Evolutionary conservation across 768 basidiomycete species (phyloP).

Genomic region (Xanthoconium stramineum): DNA sequence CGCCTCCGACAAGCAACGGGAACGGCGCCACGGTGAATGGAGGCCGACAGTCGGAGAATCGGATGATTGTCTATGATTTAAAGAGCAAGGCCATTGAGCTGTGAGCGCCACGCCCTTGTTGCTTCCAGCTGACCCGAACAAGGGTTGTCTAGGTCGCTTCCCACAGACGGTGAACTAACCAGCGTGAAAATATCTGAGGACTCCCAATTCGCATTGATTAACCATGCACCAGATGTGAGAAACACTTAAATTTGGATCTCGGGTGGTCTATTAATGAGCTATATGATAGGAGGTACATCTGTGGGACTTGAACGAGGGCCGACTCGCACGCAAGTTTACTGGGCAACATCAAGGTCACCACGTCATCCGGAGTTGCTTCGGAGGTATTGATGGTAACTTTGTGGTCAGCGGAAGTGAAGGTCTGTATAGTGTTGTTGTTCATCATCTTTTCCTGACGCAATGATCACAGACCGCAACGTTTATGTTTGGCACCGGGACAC

Average conservation of each 20-base stretch:
- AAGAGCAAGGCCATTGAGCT: slow-evolving; percentile 61
- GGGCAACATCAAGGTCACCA: slow-evolving; percentile 84
- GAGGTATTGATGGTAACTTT: slow-evolving; percentile 84
- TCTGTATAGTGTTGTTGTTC: slow-evolving; percentile 31
- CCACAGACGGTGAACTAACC: slow-evolving; percentile 76
- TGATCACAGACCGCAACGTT: slow-evolving; percentile 76
- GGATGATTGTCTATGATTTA: slow-evolving; percentile 77
- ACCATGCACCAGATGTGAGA: slow-evolving; percentile 82
- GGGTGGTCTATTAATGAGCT: slow-evolving; percentile 6
- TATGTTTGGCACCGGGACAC: slow-evolving; percentile 95
- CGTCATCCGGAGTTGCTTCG: slow-evolving; percentile 92
- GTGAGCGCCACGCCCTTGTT: slow-evolving; percentile 45
- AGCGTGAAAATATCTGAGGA: slow-evolving; percentile 85
- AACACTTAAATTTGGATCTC: neutral
- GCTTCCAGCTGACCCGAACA: slow-evolving; percentile 7
- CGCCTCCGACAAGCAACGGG: slow-evolving; percentile 32
- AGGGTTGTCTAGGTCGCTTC: slow-evolving; percentile 48
- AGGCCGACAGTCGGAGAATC: slow-evolving; percentile 44
- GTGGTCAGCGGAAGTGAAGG: slow-evolving; percentile 96
- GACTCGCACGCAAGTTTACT: slow-evolving; percentile 73
- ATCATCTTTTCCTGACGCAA: slow-evolving; percentile 9
- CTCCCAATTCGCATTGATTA: slow-evolving; percentile 84
- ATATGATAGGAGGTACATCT: slow-evolving; percentile 77
- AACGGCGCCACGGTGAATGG: slow-evolving; percentile 34
- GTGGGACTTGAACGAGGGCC: slow-evolving; percentile 73